Conservation (phyloP, 805 yeast genomes). For the Yarrowia sp. region DNA sequence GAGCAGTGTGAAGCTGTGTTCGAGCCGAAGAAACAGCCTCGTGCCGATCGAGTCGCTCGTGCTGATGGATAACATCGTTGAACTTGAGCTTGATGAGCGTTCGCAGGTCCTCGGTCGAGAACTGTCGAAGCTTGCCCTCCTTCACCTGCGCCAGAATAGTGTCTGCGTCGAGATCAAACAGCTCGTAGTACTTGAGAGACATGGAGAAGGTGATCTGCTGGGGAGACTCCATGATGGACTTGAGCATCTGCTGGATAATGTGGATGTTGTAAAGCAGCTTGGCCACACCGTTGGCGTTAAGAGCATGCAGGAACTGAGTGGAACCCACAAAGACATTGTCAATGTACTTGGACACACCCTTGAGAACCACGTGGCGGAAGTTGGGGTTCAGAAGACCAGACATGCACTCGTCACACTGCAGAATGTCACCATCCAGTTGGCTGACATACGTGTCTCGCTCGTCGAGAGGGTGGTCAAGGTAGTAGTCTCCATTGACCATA, state of each 20-base stretch:
- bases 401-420: slow-evolving; percentile 56
- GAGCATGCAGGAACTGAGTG: slow-evolving; percentile 57
- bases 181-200: slow-evolving; percentile 63
- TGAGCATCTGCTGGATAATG: slow-evolving; percentile 72
- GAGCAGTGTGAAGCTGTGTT: slow-evolving; percentile 41
- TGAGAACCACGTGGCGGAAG: slow-evolving; percentile 51
- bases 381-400: slow-evolving; percentile 47
- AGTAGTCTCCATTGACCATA: slow-evolving; percentile 59
- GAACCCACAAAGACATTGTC: slow-evolving; percentile 61
- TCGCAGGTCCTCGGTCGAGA: slow-evolving; percentile 56
- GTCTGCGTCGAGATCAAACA: slow-evolving; percentile 59
- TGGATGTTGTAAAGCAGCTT: slow-evolving; percentile 66
- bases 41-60: slow-evolving; percentile 43
- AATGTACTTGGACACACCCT: slow-evolving; percentile 61
- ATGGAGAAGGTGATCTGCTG: slow-evolving; percentile 61
- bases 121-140: slow-evolving; percentile 49
- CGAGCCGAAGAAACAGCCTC: slow-evolving; percentile 44
- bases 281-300: slow-evolving; percentile 66
- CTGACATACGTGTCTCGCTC: slow-evolving; percentile 66
- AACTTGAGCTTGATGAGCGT: slow-evolving; percentile 62
- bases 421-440: slow-evolving; percentile 58
- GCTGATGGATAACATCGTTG: slow-evolving; percentile 49
- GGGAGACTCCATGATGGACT: slow-evolving; percentile 62
- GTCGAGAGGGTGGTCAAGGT: slow-evolving; percentile 60
- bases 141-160: slow-evolving; percentile 55